phyloP scores from a whole-genome alignment of 441 rosid species.

The Populus hybrid region DNA sequence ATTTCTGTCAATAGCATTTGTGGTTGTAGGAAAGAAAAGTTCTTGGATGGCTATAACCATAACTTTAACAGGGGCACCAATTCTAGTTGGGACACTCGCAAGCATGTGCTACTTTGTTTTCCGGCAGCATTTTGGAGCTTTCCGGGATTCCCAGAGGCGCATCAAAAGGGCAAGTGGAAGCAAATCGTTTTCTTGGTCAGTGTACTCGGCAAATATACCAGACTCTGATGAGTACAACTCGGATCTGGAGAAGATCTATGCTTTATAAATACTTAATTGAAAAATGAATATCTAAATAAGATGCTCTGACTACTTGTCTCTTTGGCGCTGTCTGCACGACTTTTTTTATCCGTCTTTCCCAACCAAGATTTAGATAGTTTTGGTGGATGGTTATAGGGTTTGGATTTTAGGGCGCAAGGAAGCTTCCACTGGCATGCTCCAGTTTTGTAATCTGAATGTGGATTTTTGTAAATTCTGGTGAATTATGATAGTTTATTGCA shows the following conservation, averaged over 20 bases:
- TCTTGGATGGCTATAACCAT: conserved; percentile 83
- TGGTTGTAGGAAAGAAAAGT: conserved; percentile 66
- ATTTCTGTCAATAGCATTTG: conserved; percentile 72
- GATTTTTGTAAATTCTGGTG: conserved; percentile 13
- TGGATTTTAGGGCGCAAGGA: neutral
- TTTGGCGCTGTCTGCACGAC: neutral
- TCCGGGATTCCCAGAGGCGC: conserved; percentile 66
- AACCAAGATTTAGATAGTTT: neutral
- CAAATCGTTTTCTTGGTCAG: conserved; percentile 85
- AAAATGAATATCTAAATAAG: neutral
- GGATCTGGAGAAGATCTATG: conserved; percentile 79
- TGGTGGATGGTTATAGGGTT: neutral
- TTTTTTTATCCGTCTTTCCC: neutral
- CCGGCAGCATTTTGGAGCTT: conserved; percentile 53
- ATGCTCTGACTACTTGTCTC: neutral
- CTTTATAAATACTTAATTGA: conserved; percentile 38
- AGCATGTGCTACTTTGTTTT: conserved; percentile 85
- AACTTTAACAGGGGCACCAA: conserved; percentile 71
- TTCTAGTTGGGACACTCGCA: conserved; percentile 78
- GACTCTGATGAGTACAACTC: conserved; percentile 70
- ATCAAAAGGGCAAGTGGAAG: conserved; percentile 71
- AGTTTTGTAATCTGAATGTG: conserved; percentile 1
- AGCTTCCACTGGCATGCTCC: conserved; percentile 1
- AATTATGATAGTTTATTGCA: neutral
- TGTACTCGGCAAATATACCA: conserved; percentile 69